A percentile compares a stretch with the other conserved stretches of the same genome.
Evolutionary conservation across 2,329 filamentous ascomycete species (phyloP).

Genomic region (Epichloe brachyelytri): DNA sequence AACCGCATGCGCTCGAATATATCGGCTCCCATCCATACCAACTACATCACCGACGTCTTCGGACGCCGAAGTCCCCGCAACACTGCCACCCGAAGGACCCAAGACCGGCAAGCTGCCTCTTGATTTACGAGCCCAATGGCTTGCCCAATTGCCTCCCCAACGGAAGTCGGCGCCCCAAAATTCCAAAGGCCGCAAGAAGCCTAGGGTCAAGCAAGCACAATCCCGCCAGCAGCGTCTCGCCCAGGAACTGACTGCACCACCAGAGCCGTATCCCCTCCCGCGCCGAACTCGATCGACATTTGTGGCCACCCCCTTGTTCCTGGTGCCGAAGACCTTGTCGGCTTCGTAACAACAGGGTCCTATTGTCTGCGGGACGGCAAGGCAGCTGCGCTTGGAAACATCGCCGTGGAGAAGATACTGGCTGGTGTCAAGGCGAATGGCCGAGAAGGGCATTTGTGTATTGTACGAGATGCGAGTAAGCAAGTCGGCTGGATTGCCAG

Average conservation of each 20-base stretch:
- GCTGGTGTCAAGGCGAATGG: constrained; percentile 17
- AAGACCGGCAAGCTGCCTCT: constrained; percentile 19
- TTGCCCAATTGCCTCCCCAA: constrained; percentile 35
- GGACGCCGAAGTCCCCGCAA: constrained; percentile 33
- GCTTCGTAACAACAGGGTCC: constrained; percentile 80
- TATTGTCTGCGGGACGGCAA: constrained; percentile 68
- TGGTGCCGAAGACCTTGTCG: constrained; percentile 61
- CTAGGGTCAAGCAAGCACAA: constrained; percentile 17
- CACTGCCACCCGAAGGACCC: constrained; percentile 19
- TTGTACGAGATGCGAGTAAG: constrained; percentile 73
- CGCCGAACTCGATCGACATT: constrained; percentile 25
- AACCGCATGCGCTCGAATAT: constrained; percentile 63
- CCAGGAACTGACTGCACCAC: constrained; percentile 32
- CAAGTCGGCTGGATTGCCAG: constrained; percentile 62
- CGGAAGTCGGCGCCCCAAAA: background rate
- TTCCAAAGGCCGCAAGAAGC: constrained; percentile 4
- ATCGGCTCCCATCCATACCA: constrained; percentile 51
- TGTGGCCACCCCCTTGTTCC: constrained; percentile 58
- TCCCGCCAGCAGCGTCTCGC: constrained; percentile 32
- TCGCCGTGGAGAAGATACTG: constrained; percentile 48
- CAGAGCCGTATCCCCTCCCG: constrained; percentile 18
- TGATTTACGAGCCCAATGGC: constrained; percentile 57
- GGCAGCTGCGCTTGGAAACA: constrained; percentile 60
- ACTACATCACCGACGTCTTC: constrained; percentile 14
- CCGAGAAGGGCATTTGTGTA: constrained; percentile 48